Conservation (phyloP, 768 basidiomycete species). For the Rubroboletus satanas region DNA sequence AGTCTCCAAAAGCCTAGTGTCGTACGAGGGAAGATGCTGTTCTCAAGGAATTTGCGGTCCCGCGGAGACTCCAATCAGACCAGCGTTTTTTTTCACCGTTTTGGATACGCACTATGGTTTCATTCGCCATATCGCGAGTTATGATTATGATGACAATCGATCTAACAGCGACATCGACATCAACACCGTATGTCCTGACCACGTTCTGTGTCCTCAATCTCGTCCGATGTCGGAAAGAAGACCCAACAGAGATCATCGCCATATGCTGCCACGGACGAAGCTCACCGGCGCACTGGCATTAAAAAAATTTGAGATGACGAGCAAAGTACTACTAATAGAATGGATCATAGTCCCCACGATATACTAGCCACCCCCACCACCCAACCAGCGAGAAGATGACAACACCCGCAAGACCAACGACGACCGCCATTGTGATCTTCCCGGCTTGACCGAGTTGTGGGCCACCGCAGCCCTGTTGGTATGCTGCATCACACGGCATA, state of each 20-base stretch:
- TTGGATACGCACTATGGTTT: too few species aligned
- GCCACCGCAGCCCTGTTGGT: conserved; percentile 48
- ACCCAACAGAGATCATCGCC: too few species aligned
- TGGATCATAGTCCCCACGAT: conserved; percentile 20
- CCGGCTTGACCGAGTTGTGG: conserved; percentile 54
- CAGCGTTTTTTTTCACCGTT: too few species aligned
- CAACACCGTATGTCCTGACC: too few species aligned
- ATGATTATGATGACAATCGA: too few species aligned
- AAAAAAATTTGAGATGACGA: not conserved
- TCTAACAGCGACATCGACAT: too few species aligned
- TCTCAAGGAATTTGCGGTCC: not conserved
- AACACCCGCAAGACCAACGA: conserved; percentile 59
- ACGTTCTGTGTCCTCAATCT: too few species aligned
- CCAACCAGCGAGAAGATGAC: conserved; percentile 46
- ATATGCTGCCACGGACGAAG: too few species aligned
- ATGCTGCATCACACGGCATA: conserved; percentile 74
- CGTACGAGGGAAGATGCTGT: not conserved
- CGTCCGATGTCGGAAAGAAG: too few species aligned
- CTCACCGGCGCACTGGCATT: not conserved
- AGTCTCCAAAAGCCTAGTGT: not conserved
- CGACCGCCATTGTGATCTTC: conserved; percentile 67
- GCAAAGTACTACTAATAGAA: conserved; percentile 18
- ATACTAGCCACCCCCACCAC: conserved; percentile 34
- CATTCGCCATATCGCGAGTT: too few species aligned
- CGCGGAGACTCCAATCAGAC: too few species aligned